phyloP scores from a whole-genome alignment of 2,329 filamentous ascomycete species.

The Pyrenophora teres region DNA sequence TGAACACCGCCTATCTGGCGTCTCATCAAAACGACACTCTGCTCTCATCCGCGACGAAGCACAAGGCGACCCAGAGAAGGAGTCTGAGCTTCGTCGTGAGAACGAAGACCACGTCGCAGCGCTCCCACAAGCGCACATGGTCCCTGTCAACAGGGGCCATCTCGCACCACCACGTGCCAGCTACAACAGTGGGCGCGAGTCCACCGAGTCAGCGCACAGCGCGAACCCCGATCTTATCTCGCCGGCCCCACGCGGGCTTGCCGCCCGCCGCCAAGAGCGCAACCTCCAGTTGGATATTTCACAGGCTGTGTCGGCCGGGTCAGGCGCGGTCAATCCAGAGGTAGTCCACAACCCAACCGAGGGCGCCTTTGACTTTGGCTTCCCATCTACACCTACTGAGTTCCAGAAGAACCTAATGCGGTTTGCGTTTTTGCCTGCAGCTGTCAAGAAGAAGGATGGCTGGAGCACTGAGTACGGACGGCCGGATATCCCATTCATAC shows the following conservation, averaged over 20 bases:
- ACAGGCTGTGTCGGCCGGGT: slow-evolving; percentile 40
- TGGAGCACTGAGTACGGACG: slow-evolving; percentile 94
- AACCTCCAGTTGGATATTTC: slow-evolving; percentile 52
- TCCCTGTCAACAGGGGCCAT: slow-evolving; percentile 44
- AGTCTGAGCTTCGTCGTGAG: slow-evolving; percentile 78
- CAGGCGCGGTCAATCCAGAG: slow-evolving; percentile 50
- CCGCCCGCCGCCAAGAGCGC: slow-evolving; percentile 50
- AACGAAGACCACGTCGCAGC: slow-evolving; percentile 85
- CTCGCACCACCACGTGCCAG: slow-evolving; percentile 46
- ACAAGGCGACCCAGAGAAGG: slow-evolving; percentile 75
- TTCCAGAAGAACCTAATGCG: slow-evolving; percentile 90
- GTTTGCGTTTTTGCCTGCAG: slow-evolving; percentile 75
- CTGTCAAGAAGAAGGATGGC: slow-evolving; percentile 64
- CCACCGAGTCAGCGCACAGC: slow-evolving; percentile 27
- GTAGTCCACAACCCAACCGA: slow-evolving; percentile 40
- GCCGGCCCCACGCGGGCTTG: slow-evolving; percentile 35
- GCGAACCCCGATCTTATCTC: slow-evolving; percentile 35
- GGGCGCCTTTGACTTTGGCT: slow-evolving; percentile 62
- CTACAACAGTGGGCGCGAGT: slow-evolving; percentile 23
- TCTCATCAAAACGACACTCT: slow-evolving; percentile 68
- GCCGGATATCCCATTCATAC: slow-evolving; percentile 84
- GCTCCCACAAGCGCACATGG: slow-evolving; percentile 64
- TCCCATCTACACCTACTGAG: slow-evolving; percentile 80
- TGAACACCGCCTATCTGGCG: slow-evolving; percentile 63
- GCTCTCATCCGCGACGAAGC: slow-evolving; percentile 82